Base-by-base conservation (phyloP, 2,329 filamentous ascomycete species). In the Apiospora phragmitis region DNA sequence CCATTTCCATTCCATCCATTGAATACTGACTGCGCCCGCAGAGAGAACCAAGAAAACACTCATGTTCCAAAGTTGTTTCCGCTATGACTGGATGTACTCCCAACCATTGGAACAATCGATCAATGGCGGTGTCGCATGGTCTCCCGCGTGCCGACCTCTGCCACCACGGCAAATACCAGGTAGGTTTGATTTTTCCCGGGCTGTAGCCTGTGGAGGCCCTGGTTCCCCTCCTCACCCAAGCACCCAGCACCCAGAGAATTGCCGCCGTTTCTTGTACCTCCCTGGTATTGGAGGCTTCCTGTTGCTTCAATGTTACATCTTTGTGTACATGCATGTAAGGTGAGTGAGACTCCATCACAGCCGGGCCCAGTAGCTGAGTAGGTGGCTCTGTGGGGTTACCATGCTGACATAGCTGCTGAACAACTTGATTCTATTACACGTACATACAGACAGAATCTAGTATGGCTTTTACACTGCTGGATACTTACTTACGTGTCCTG, bases 1-100 rank as follows among this genome's bases (percentile, higher is more conserved):
- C 55, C 32, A n/a, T n/a, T n/a, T 5, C 21, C 55, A 62, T 12
- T 62, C 55, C 55, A 62, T 38, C 9, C 29, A 38, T 38, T 32
- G 51, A 59, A 14, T 59, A 16, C 51, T 59, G 51, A 59, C 51
- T 32, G 47, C 26, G 47, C 47, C 47, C 51, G 51, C 51, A n/a
- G 32, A 62, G 38, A 29, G 16, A 21, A 11, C 16, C 18, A 9
- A 38, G 18, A 62, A 62, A 35, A 21, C 1, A 3, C 16, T 7
- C 29, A 35, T 59, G 51, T 59, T 59, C 51, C 51, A 59, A 62
- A 62, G 18, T 62, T 62, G 55, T 62, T 62, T 62, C 55, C 55
- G 55, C 55, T 62, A 62, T 62, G 55, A 62, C 55, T 62, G 18
- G 18, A 38, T 38, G 18, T 32, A 38, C 38, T 62, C 29, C 55